phyloP scores from a whole-genome alignment of 1,284 basidiomycete genomes.

The Tilletia horrida region DNA sequence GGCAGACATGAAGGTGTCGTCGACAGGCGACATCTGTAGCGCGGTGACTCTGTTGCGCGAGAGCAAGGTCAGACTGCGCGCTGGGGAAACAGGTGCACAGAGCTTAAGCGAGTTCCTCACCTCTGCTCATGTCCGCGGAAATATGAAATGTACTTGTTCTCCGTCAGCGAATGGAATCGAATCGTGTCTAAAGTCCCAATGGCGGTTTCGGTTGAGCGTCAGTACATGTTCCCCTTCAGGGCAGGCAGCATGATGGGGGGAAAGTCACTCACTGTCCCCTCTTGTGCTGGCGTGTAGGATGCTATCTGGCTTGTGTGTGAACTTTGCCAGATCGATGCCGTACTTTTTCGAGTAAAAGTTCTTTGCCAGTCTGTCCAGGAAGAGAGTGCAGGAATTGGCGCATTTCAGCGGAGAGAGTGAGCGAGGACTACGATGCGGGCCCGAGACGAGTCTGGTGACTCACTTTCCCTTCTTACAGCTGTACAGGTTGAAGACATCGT shows the following conservation, averaged over 20 bases:
- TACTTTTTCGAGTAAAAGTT: constrained; percentile 91
- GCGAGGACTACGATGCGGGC: neutral
- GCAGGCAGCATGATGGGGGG: neutral
- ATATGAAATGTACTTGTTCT: constrained; percentile 92
- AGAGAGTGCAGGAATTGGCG: no score
- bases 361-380: constrained; percentile 66
- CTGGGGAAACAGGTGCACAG: no score
- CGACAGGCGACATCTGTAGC: constrained; percentile 83
- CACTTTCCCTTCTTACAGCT: constrained; percentile 85
- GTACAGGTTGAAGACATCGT: constrained; percentile 86
- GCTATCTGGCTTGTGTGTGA: constrained; percentile 81
- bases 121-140: constrained; percentile 86
- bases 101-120: constrained; percentile 37
- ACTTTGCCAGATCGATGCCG: constrained; percentile 86
- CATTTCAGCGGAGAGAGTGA: constrained; percentile 37
- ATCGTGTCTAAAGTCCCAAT: constrained; percentile 67
- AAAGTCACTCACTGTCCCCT: constrained; percentile 65
- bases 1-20: constrained; percentile 92
- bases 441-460: no score
- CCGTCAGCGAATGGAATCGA: constrained; percentile 88
- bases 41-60: constrained; percentile 70
- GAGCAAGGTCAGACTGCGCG: no score
- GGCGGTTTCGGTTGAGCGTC: neutral
- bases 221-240: neutral
- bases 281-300: constrained; percentile 92